Conservation (phyloP, 2,329 filamentous ascomycete species). For the Coleophoma eucalyptorum region DNA sequence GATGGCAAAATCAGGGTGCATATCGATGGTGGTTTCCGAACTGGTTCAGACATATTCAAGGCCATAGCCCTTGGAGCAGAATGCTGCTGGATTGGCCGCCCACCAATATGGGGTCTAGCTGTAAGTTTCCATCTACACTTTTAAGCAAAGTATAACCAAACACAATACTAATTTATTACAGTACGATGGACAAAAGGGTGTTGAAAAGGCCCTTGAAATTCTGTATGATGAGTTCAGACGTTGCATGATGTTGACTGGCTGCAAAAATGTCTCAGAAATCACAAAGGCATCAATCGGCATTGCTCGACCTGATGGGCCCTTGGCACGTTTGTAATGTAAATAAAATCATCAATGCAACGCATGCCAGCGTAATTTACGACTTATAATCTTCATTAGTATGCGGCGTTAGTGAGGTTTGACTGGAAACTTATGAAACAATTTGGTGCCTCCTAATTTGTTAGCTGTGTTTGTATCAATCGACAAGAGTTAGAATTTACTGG, state of each 20-base stretch:
- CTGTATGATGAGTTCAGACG: conserved; percentile 11
- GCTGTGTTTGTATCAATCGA: too few species aligned
- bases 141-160: conserved; percentile 37
- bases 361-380: too few species aligned
- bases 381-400: too few species aligned
- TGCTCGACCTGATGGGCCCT: conserved; percentile 48
- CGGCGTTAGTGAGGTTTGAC: too few species aligned
- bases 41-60: conserved; percentile 55
- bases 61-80: conserved; percentile 57
- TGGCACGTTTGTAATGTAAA: conserved; percentile 23
- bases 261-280: conserved; percentile 8
- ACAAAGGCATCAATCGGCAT: conserved; percentile 8
- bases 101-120: conserved; percentile 57
- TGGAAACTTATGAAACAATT: too few species aligned
- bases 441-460: too few species aligned
- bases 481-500: too few species aligned
- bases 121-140: conserved; percentile 1
- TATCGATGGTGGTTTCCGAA: conserved; percentile 55
- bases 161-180: too few species aligned
- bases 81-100: conserved; percentile 56
- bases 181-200: conserved; percentile 57
- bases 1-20: conserved; percentile 28
- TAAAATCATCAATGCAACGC: too few species aligned
- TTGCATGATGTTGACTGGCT: conserved; percentile 13
- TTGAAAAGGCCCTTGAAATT: conserved; percentile 52